A percentile compares a stretch with the other conserved stretches of the same genome.
phyloP scores from a whole-genome alignment of 371 early-diverging fungal genomes.

The Rhizopus arrhizus region DNA sequence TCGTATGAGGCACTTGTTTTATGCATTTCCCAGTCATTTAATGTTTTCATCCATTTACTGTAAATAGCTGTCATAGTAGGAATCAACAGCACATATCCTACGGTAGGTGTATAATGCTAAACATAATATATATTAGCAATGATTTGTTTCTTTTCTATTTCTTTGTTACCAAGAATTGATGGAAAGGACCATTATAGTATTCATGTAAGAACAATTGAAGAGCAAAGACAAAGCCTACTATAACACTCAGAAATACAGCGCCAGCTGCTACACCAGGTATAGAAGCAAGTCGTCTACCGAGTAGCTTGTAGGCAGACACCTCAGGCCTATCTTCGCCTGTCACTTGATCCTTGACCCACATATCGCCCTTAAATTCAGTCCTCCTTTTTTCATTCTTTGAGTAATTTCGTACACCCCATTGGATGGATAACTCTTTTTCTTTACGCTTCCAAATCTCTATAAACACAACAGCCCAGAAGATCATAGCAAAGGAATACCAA shows the following conservation, averaged over 20 bases:
- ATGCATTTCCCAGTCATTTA: slow-evolving; percentile 86
- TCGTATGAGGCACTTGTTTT: slow-evolving; percentile 74
- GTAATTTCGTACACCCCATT: slow-evolving; percentile 77
- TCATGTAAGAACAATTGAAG: slow-evolving; percentile 79
- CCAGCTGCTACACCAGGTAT: slow-evolving; percentile 66
- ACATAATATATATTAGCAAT: not conserved
- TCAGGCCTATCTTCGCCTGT: slow-evolving; percentile 76
- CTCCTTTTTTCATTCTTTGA: slow-evolving; percentile 66
- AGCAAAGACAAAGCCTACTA: slow-evolving; percentile 72
- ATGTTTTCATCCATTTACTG: slow-evolving; percentile 57
- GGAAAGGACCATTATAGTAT: slow-evolving; percentile 82
- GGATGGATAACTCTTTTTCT: slow-evolving; percentile 68
- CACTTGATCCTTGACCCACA: slow-evolving; percentile 59
- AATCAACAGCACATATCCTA: slow-evolving; percentile 75
- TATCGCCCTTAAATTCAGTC: slow-evolving; percentile 70
- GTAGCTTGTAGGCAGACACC: slow-evolving; percentile 70
- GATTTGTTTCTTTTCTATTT: not conserved
- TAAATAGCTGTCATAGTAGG: slow-evolving; percentile 74
- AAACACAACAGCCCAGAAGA: slow-evolving; percentile 74
- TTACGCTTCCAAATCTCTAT: slow-evolving; percentile 82
- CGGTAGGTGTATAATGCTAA: slow-evolving; percentile 71
- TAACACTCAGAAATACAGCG: slow-evolving; percentile 62
- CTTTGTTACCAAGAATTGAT: slow-evolving; percentile 36
- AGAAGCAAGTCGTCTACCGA: slow-evolving; percentile 61
- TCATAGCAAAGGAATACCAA: slow-evolving; percentile 65